Evolutionary conservation across 2,329 filamentous ascomycete species (phyloP).

Genomic region (Neonectria faginata): DNA sequence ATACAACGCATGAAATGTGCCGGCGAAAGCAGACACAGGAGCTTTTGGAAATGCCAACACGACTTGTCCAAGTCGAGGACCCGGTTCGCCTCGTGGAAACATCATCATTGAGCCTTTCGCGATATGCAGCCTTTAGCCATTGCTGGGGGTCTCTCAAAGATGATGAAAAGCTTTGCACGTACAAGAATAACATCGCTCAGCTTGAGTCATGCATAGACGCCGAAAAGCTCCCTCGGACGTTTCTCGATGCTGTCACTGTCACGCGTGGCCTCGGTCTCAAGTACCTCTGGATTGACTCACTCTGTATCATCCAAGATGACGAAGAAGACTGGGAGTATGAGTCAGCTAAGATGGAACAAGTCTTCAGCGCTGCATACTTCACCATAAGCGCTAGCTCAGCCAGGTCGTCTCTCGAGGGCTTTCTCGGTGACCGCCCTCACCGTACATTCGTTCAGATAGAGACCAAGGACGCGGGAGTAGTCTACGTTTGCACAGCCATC

Average conservation of each 20-base stretch:
- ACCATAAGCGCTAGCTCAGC: slow-evolving; percentile 3
- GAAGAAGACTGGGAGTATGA: background rate
- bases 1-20: no score
- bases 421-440: background rate
- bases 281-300: slow-evolving; percentile 2
- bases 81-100: no score
- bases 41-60: no score
- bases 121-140: no score
- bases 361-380: slow-evolving; percentile 1
- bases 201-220: background rate
- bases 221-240: background rate
- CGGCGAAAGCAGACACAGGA: no score
- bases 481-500: slow-evolving; percentile 1
- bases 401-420: background rate
- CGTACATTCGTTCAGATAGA: background rate
- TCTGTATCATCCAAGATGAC: background rate
- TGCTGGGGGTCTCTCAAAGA: no score
- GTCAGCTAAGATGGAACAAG: slow-evolving; percentile 1
- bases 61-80: no score
- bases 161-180: slow-evolving; percentile 1
- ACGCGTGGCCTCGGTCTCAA: background rate
- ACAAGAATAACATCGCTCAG: background rate
- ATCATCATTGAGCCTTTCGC: no score
- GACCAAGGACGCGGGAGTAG: background rate
- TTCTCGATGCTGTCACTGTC: background rate